phyloP scores from a whole-genome alignment of 495 filamentous ascomycete species.

The Cercophora newfieldiana region DNA sequence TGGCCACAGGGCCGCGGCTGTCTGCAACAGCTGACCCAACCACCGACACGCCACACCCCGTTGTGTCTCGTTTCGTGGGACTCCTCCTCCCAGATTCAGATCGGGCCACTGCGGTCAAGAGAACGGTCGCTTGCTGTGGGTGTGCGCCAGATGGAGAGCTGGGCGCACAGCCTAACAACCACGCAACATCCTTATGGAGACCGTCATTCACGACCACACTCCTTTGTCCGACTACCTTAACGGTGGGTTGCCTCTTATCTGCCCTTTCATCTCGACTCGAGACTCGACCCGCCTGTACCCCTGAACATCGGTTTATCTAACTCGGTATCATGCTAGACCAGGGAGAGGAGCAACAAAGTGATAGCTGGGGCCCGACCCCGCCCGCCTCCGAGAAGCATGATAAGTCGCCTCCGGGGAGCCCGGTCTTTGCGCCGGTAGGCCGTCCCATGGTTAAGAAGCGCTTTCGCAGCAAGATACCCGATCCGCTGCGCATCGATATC shows the following conservation, averaged over 20 bases:
- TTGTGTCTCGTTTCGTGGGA: slow-evolving; percentile 12
- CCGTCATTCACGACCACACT: slow-evolving; percentile 84
- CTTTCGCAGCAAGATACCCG: slow-evolving; percentile 65
- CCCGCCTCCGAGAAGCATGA: slow-evolving; percentile 43
- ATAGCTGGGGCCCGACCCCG: slow-evolving; percentile 41
- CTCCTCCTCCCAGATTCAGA: neutral
- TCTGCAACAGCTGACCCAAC: slow-evolving; percentile 6
- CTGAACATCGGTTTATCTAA: slow-evolving; percentile 11
- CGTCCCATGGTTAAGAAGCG: slow-evolving; percentile 64
- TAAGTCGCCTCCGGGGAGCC: slow-evolving; percentile 47
- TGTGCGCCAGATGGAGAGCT: slow-evolving; percentile 34
- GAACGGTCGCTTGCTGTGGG: neutral
- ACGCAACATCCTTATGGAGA: slow-evolving; percentile 69
- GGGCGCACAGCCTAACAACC: slow-evolving; percentile 34
- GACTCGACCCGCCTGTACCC: neutral
- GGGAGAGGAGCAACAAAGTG: slow-evolving; percentile 40
- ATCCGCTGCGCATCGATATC: slow-evolving; percentile 58
- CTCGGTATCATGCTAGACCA: slow-evolving; percentile 31
- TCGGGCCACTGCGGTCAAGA: neutral
- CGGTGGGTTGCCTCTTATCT: slow-evolving; percentile 55
- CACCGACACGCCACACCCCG: neutral
- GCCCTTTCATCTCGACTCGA: neutral
- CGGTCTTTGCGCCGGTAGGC: slow-evolving; percentile 75
- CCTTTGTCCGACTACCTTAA: slow-evolving; percentile 92
- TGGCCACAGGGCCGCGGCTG: slow-evolving; percentile 14